Evolutionary conservation across 371 early-diverging fungal species (phyloP).

Genomic region (Mortierella sp.): DNA sequence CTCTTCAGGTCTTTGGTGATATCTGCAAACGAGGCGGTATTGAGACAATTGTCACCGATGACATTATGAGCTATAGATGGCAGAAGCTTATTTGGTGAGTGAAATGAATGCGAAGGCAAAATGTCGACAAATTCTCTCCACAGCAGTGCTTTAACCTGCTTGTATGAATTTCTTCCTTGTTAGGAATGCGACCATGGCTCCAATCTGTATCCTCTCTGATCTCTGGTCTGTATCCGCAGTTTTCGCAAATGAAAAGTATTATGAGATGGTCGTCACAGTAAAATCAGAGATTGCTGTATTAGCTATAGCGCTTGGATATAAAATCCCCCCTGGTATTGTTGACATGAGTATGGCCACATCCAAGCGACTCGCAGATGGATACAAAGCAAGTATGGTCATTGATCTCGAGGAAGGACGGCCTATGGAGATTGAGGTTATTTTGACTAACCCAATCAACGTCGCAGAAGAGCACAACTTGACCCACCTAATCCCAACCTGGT

Average conservation of each 20-base stretch:
- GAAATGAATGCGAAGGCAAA: not conserved
- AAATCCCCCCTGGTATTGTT: conserved; percentile 60
- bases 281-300: conserved; percentile 76
- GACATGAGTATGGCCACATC: conserved; percentile 64
- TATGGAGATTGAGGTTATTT: conserved; percentile 76
- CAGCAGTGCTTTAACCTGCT: too few species aligned
- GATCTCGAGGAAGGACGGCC: conserved; percentile 74
- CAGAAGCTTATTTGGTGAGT: conserved; percentile 84
- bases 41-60: conserved; percentile 60
- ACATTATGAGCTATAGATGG: conserved; percentile 84
- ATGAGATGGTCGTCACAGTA: conserved; percentile 60
- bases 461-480: conserved; percentile 61
- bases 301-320: conserved; percentile 65
- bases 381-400: conserved; percentile 76
- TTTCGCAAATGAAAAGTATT: conserved; percentile 65
- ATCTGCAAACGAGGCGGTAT: conserved; percentile 65
- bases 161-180: not conserved
- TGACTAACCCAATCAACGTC: conserved; percentile 69
- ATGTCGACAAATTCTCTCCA: not conserved
- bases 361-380: conserved; percentile 60
- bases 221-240: conserved; percentile 72
- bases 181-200: conserved; percentile 84
- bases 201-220: conserved; percentile 77
- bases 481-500: conserved; percentile 54
- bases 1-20: conserved; percentile 19